Conservation (phyloP, 257 asterid genomes). For the Salvia miltiorrhiza region DNA sequence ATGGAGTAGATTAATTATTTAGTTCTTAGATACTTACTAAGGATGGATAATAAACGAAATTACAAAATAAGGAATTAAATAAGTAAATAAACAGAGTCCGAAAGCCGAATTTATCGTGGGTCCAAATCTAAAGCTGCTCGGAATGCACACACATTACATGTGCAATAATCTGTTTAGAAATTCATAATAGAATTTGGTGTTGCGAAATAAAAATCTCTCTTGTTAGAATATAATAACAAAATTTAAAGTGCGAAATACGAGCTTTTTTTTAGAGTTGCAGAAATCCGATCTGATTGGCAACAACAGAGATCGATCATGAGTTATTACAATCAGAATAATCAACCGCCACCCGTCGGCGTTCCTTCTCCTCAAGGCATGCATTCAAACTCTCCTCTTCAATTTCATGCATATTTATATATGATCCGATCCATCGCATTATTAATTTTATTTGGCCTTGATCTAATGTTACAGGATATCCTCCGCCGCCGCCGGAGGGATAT, state of each 20-base stretch:
- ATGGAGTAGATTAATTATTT: too few species aligned
- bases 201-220: too few species aligned
- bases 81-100: neutral
- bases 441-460: neutral
- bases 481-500: slow-evolving; percentile 35
- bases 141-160: too few species aligned
- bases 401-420: neutral
- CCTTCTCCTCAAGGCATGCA: slow-evolving; percentile 53
- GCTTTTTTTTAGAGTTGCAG: too few species aligned
- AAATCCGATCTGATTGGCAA: neutral
- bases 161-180: too few species aligned
- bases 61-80: neutral
- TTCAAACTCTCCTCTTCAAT: neutral
- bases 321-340: slow-evolving; percentile 47
- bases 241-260: too few species aligned
- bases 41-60: too few species aligned
- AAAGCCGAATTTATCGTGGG: neutral
- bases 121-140: neutral
- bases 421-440: too few species aligned
- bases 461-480: slow-evolving; percentile 45
- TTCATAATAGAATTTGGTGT: too few species aligned
- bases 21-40: too few species aligned
- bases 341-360: slow-evolving; percentile 34
- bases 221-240: too few species aligned
- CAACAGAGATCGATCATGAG: slow-evolving; percentile 32